Percentiles rank a stretch among this genome's conserved stretches.
phyloP scores from a whole-genome alignment of 352 stramenopile genomes.

The Aphanomyces cochlioides region DNA sequence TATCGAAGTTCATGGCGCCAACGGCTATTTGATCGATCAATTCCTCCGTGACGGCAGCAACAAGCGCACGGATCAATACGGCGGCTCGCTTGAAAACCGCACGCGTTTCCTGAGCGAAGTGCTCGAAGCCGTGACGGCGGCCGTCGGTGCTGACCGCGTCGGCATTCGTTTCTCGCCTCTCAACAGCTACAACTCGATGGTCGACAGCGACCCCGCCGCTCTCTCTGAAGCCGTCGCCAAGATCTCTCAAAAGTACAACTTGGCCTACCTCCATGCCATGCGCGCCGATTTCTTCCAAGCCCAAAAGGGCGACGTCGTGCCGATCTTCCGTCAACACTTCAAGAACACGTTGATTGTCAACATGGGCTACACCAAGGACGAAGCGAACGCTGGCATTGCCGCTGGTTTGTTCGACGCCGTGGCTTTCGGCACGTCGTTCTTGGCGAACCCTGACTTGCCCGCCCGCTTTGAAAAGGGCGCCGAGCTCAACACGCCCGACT shows the following conservation, averaged over 20 bases:
- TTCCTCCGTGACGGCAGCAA: slow-evolving; percentile 83
- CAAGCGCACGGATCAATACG: slow-evolving; percentile 79
- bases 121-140: slow-evolving; percentile 48
- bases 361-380: slow-evolving; percentile 33
- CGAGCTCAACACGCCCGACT: background rate
- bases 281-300: slow-evolving; percentile 31
- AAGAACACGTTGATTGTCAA: slow-evolving; percentile 33
- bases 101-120: slow-evolving; percentile 72
- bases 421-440: slow-evolving; percentile 41
- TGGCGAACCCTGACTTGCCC: slow-evolving; percentile 46
- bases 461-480: slow-evolving; percentile 36
- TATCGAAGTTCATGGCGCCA: slow-evolving; percentile 86
- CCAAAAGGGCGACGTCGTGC: slow-evolving; percentile 23
- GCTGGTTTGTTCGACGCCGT: slow-evolving; percentile 39
- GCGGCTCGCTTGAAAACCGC: slow-evolving; percentile 81
- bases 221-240: slow-evolving; percentile 33
- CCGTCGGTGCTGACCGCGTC: slow-evolving; percentile 19
- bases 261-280: slow-evolving; percentile 33
- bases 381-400: slow-evolving; percentile 34
- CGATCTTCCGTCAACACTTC: slow-evolving; percentile 34
- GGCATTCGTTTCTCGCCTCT: slow-evolving; percentile 23
- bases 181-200: slow-evolving; percentile 23
- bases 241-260: slow-evolving; percentile 11
- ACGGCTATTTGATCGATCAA: slow-evolving; percentile 91
- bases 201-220: slow-evolving; percentile 28